A percentile compares a stretch with the other conserved stretches of the same genome.
phyloP scores from a whole-genome alignment of 495 filamentous ascomycete species.

The Tuber aestivum region DNA sequence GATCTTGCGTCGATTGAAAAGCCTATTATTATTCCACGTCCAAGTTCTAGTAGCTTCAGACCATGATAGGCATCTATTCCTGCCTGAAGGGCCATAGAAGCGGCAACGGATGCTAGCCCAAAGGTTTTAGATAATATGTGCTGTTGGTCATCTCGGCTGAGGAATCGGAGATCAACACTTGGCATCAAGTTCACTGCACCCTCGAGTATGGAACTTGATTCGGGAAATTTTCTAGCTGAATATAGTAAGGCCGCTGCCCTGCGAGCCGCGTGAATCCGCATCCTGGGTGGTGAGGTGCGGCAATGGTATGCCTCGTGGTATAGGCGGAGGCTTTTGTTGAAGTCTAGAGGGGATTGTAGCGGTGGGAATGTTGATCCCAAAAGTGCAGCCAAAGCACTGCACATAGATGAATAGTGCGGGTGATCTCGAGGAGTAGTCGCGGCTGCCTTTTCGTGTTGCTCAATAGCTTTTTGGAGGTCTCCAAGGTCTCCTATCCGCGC shows the following conservation, averaged over 20 bases:
- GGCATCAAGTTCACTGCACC: too few relatives aligned
- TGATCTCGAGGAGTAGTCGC: background rate
- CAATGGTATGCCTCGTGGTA: too few relatives aligned
- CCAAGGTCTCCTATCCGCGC: too few relatives aligned
- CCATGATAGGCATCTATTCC: background rate
- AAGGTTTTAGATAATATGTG: background rate
- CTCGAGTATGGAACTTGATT: too few relatives aligned
- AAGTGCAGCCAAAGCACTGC: too few relatives aligned
- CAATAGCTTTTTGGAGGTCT: background rate
- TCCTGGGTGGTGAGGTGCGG: background rate
- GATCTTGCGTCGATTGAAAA: too few relatives aligned
- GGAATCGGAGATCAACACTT: too few relatives aligned
- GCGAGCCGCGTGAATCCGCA: background rate
- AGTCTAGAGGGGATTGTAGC: too few relatives aligned
- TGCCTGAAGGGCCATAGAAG: background rate
- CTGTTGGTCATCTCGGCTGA: too few relatives aligned
- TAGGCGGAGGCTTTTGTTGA: too few relatives aligned
- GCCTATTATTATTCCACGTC: conserved; percentile 3
- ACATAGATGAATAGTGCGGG: background rate
- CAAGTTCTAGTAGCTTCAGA: background rate
- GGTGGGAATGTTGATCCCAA: too few relatives aligned
- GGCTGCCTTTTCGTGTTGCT: conserved; percentile 2
- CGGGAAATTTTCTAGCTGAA: too few relatives aligned
- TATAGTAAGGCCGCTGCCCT: background rate
- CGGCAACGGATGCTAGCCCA: background rate